Percentiles rank a stretch among this genome's conserved stretches.
phyloP scores from a whole-genome alignment of 805 yeast species.

The Saccharomycopsis fodiens region DNA sequence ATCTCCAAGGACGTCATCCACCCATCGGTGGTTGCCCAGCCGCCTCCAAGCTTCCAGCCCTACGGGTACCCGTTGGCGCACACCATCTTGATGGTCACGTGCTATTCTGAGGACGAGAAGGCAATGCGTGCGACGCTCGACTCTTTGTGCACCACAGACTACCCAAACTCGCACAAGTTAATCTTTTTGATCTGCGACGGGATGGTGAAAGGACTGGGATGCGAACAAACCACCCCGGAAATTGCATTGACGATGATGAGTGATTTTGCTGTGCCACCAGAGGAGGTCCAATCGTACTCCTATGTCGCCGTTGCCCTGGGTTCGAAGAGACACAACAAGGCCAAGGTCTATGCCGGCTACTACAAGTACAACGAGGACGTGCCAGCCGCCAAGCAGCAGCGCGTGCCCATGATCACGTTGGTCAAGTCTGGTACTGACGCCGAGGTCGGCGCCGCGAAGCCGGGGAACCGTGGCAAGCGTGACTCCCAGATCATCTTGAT shows the following conservation, averaged over 20 bases:
- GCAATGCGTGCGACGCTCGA: conserved; percentile 86
- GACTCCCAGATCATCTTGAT: conserved; percentile 87
- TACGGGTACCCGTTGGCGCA: conserved; percentile 74
- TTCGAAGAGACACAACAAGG: conserved; percentile 93
- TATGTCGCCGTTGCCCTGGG: conserved; percentile 97
- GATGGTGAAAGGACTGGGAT: conserved; percentile 88
- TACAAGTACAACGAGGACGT: conserved; percentile 76
- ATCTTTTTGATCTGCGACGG: conserved; percentile 89
- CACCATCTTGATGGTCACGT: conserved; percentile 72
- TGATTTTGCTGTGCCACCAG: conserved; percentile 61
- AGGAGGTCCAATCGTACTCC: conserved; percentile 73
- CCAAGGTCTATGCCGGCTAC: conserved; percentile 91
- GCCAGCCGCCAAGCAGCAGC: conserved; percentile 73
- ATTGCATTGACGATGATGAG: conserved; percentile 83
- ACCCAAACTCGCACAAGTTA: conserved; percentile 90
- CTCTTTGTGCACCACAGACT: conserved; percentile 90
- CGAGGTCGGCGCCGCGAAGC: conserved; percentile 63
- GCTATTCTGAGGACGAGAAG: conserved; percentile 87
- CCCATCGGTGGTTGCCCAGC: conserved; percentile 83
- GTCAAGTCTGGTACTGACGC: conserved; percentile 87
- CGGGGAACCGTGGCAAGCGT: conserved; percentile 95
- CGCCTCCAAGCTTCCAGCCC: conserved; percentile 85
- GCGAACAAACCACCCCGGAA: conserved; percentile 82
- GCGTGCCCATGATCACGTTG: conserved; percentile 70
- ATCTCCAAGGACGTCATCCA: conserved; percentile 55